These are phyloP conservation scores for Eucalyptus decipiens DNA, from an alignment of 345 rosid genomes.

Conservation along the genomic window DNA sequence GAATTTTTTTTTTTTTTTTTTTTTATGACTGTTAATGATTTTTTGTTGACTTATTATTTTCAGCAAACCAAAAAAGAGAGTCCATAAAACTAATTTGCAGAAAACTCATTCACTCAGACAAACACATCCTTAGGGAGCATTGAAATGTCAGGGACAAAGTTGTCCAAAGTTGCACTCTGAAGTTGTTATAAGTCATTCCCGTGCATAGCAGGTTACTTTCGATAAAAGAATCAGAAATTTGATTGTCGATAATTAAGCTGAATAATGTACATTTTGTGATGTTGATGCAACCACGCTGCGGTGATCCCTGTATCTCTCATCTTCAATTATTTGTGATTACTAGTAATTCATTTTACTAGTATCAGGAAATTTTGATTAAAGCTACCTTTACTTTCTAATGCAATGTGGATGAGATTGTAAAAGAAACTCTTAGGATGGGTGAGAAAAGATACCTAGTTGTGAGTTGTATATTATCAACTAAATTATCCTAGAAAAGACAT, in stretches of 20 bases:
- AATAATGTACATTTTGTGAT: not conserved
- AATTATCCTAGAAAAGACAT: not conserved
- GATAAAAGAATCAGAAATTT: not conserved
- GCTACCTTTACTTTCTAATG: not conserved
- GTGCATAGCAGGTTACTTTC: not conserved
- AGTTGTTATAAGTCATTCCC: not conserved
- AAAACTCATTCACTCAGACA: not conserved
- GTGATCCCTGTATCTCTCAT: not conserved
- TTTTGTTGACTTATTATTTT: not conserved
- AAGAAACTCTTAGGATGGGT: not conserved
- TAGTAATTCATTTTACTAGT: not conserved
- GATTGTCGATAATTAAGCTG: not conserved
- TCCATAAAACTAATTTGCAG: not conserved
- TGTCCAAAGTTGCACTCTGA: not conserved
- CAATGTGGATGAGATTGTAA: not conserved
- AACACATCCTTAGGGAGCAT: not conserved
- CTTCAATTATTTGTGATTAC: not conserved
- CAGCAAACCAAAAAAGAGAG: not conserved
- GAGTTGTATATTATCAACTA: not conserved
- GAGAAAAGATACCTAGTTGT: not conserved
- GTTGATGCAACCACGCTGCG: not conserved
- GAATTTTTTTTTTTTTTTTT: too few species aligned
- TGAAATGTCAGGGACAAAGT: not conserved
- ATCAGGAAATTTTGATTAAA: not conserved
- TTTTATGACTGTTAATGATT: too few species aligned